phyloP scores from a whole-genome alignment of 345 rosid genomes.

The Arabis hirsuta region DNA sequence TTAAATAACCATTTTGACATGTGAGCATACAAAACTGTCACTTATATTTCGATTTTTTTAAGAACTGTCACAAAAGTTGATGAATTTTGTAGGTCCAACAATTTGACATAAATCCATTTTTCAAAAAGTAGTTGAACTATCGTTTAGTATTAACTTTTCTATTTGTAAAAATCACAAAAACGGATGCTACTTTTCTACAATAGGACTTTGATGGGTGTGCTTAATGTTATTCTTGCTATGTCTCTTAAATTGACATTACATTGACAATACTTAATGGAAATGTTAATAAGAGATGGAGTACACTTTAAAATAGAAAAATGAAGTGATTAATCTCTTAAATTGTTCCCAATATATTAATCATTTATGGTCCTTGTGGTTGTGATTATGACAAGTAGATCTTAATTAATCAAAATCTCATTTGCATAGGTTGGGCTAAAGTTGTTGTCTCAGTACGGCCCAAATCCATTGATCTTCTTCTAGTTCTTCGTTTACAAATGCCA shows the following conservation, averaged over 20 bases:
- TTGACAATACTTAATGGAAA: too few species aligned
- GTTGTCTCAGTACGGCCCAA: conserved; percentile 16
- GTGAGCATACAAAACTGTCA: too few species aligned
- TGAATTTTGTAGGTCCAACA: neutral
- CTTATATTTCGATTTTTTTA: too few species aligned
- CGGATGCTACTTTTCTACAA: too few species aligned
- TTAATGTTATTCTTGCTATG: too few species aligned
- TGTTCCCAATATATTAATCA: too few species aligned
- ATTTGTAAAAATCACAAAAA: too few species aligned
- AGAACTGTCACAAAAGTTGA: neutral
- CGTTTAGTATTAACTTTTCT: neutral
- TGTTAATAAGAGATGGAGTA: too few species aligned
- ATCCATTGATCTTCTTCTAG: neutral
- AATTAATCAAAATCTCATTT: neutral
- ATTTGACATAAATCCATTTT: neutral
- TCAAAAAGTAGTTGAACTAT: neutral
- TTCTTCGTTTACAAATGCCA: neutral
- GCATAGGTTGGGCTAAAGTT: conserved; percentile 19
- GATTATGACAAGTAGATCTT: neutral
- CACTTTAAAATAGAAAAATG: too few species aligned
- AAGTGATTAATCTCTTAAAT: too few species aligned
- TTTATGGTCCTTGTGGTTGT: neutral
- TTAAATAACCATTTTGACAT: too few species aligned
- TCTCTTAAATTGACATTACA: neutral
- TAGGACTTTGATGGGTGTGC: neutral